phyloP scores from a whole-genome alignment of 75 land plant genomes.

The Ceratopteris richardii region DNA sequence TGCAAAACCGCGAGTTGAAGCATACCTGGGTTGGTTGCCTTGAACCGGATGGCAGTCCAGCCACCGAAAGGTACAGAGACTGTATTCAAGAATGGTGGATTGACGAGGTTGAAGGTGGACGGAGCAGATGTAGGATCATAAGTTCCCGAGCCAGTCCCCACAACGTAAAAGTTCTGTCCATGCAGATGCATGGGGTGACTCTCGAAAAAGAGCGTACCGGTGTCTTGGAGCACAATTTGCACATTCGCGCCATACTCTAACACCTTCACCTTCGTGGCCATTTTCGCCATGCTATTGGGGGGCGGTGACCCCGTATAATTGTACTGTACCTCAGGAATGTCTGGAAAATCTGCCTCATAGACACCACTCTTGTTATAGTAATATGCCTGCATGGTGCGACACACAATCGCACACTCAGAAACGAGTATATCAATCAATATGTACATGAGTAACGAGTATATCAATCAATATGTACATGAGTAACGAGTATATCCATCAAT shows the following conservation, averaged over 20 bases:
- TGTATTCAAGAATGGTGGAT: constrained; percentile 53
- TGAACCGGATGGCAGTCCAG: constrained; percentile 62
- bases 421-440: too few species aligned
- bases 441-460: too few species aligned
- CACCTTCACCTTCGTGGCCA: constrained; percentile 30
- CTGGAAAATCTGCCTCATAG: constrained; percentile 42
- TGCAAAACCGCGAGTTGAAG: too few species aligned
- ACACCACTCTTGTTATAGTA: constrained; percentile 23
- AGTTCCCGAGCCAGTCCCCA: constrained; percentile 56
- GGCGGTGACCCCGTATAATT: constrained; percentile 16
- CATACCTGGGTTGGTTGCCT: constrained; percentile 71
- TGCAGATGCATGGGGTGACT: constrained; percentile 71
- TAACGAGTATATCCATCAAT: too few species aligned
- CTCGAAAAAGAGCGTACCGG: constrained; percentile 37
- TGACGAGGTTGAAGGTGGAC: constrained; percentile 46
- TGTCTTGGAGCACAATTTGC: constrained; percentile 54
- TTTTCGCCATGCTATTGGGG: constrained; percentile 7
- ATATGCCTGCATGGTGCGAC: constrained; percentile 32
- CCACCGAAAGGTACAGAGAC: constrained; percentile 49
- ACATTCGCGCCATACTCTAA: constrained; percentile 35
- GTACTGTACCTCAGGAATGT: constrained; percentile 19
- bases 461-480: too few species aligned
- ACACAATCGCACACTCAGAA: neutral
- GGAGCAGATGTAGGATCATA: constrained; percentile 43
- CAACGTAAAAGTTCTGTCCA: constrained; percentile 67